Evolutionary conservation across 805 yeast genomes (phyloP).

Genomic region (Metschnikowia koreensis): DNA sequence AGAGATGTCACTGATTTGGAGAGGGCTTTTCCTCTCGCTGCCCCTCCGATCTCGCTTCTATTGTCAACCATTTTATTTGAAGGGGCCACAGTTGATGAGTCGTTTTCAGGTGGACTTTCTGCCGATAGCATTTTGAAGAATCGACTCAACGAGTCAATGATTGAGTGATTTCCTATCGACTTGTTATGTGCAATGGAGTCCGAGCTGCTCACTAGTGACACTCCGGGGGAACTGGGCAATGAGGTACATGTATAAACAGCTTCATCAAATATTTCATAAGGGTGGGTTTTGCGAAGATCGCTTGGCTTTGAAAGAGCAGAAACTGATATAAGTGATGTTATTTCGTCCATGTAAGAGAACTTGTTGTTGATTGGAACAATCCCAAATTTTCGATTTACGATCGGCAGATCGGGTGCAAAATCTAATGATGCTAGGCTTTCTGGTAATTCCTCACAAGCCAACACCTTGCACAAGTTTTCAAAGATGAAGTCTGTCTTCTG

Average conservation of each 20-base stretch:
- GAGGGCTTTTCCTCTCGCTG: slow-evolving; percentile 20
- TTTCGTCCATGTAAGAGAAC: slow-evolving; percentile 20
- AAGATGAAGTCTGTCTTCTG: slow-evolving; percentile 30
- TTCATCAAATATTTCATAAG: slow-evolving; percentile 66
- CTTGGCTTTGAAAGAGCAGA: slow-evolving; percentile 23
- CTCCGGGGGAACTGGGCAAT: slow-evolving; percentile 19
- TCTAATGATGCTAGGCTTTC: slow-evolving; percentile 13
- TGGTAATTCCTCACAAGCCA: not conserved
- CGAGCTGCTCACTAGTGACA: not conserved
- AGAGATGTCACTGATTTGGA: slow-evolving; percentile 36
- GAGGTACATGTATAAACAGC: slow-evolving; percentile 48
- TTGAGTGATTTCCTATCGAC: slow-evolving; percentile 33
- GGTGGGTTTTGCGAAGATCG: slow-evolving; percentile 49
- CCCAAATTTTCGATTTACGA: slow-evolving; percentile 48
- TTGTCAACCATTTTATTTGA: slow-evolving; percentile 8
- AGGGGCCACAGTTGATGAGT: slow-evolving; percentile 9
- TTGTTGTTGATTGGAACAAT: slow-evolving; percentile 37
- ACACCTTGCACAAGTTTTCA: slow-evolving; percentile 10
- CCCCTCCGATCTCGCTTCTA: not conserved
- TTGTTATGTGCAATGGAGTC: slow-evolving; percentile 18
- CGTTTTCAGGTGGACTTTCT: slow-evolving; percentile 24
- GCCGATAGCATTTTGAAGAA: slow-evolving; percentile 37
- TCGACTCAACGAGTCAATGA: slow-evolving; percentile 31
- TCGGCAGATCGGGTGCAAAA: slow-evolving; percentile 38
- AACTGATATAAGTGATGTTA: slow-evolving; percentile 16